Evolutionary conservation across 371 early-diverging fungal species (phyloP).

Genomic region (Conidiobolus coronatus): DNA sequence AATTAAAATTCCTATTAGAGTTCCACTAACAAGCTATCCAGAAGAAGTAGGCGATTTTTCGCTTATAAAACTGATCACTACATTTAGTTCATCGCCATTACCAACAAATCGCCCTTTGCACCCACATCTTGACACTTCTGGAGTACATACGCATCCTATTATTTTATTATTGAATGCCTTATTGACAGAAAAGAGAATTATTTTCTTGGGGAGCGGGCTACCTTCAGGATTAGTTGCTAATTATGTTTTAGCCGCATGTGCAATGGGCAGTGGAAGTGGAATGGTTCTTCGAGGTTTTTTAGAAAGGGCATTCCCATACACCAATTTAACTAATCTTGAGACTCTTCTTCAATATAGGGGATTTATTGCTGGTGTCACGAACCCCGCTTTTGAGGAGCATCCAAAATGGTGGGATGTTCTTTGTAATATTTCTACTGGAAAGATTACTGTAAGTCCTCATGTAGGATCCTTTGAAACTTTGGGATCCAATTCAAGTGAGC

Average conservation of each 20-base stretch:
- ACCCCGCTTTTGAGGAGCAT: slow-evolving; percentile 80
- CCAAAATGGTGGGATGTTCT: slow-evolving; percentile 89
- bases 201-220: slow-evolving; percentile 75
- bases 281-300: slow-evolving; percentile 60
- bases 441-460: slow-evolving; percentile 67
- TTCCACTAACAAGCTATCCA: slow-evolving; percentile 58
- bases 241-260: slow-evolving; percentile 76
- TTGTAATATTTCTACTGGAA: slow-evolving; percentile 76
- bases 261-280: slow-evolving; percentile 74
- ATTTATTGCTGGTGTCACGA: slow-evolving; percentile 90
- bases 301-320: slow-evolving; percentile 81
- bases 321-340: slow-evolving; percentile 67
- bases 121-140: slow-evolving; percentile 67
- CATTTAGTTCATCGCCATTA: slow-evolving; percentile 28
- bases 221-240: slow-evolving; percentile 84
- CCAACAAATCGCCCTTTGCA: slow-evolving; percentile 31
- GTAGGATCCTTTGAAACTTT: slow-evolving; percentile 14
- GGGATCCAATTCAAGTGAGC: background rate
- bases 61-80: slow-evolving; percentile 44
- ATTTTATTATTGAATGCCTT: slow-evolving; percentile 69
- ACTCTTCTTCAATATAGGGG: slow-evolving; percentile 61
- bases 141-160: slow-evolving; percentile 61
- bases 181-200: slow-evolving; percentile 74
- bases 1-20: slow-evolving; percentile 59
- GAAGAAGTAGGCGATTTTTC: slow-evolving; percentile 87